Evolutionary conservation across 805 yeast species (phyloP).

Genomic region (Schwanniomyces pseudopolymorphus): DNA sequence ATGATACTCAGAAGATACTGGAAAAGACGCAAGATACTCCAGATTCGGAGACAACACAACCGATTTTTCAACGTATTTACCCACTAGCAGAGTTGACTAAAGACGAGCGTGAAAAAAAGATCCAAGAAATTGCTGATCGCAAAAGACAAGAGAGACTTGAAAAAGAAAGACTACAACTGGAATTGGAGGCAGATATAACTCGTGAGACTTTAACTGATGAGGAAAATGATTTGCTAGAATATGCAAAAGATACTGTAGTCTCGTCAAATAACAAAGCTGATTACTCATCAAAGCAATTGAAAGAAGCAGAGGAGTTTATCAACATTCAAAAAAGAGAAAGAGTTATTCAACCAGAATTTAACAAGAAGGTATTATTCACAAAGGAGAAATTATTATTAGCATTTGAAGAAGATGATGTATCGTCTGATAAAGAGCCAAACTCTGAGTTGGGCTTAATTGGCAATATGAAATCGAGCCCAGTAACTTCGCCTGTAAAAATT

Average conservation of each 20-base stretch:
- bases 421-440: constrained; percentile 12
- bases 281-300: constrained; percentile 21
- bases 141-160: constrained; percentile 14
- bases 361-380: constrained; percentile 24
- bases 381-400: constrained; percentile 31
- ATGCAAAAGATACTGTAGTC: constrained; percentile 20
- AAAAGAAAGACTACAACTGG: constrained; percentile 13
- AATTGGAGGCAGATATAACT: constrained; percentile 32
- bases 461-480: constrained; percentile 24
- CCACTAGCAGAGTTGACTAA: constrained; percentile 7
- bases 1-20: neutral
- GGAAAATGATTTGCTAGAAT: constrained; percentile 33
- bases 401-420: constrained; percentile 24
- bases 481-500: constrained; percentile 29
- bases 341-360: constrained; percentile 31
- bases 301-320: constrained; percentile 31
- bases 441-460: constrained; percentile 9
- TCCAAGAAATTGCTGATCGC: constrained; percentile 16
- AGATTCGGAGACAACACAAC: neutral
- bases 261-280: constrained; percentile 9
- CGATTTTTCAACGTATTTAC: neutral
- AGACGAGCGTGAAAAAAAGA: constrained; percentile 16
- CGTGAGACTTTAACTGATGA: constrained; percentile 38
- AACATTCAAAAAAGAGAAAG: constrained; percentile 32
- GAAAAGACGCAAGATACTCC: neutral